phyloP scores from a whole-genome alignment of 1,284 basidiomycete species.

The Ganoderma sinense region DNA sequence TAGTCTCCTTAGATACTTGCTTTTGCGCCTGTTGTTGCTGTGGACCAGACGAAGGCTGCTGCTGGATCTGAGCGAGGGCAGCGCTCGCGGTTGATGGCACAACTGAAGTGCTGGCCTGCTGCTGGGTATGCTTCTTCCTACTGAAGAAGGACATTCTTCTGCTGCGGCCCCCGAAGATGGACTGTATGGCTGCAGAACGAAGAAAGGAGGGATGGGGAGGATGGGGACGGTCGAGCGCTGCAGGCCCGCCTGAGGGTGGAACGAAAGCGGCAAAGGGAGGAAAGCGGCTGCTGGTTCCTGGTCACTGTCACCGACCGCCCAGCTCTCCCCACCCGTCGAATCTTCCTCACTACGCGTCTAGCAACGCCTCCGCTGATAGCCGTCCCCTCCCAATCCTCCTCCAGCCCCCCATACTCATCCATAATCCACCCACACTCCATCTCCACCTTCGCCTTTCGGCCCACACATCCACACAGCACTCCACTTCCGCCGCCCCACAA shows the following conservation, averaged over 20 bases:
- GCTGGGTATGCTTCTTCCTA: slow-evolving; percentile 73
- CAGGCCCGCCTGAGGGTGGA: slow-evolving; percentile 38
- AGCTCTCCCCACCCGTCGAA: not conserved
- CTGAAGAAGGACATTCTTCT: slow-evolving; percentile 91
- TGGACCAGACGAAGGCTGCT: slow-evolving; percentile 33
- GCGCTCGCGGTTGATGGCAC: slow-evolving; percentile 64
- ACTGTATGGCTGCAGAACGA: slow-evolving; percentile 58
- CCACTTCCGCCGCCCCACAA: not conserved
- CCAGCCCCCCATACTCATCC: not conserved
- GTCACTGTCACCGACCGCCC: not conserved
- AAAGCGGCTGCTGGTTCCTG: slow-evolving; percentile 22
- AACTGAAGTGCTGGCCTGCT: slow-evolving; percentile 53
- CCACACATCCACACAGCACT: not conserved
- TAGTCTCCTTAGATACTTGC: slow-evolving; percentile 40
- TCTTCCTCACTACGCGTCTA: slow-evolving; percentile 29
- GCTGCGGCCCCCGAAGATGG: slow-evolving; percentile 58
- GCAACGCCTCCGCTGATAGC: slow-evolving; percentile 36
- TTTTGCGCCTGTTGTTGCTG: slow-evolving; percentile 40
- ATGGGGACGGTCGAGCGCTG: slow-evolving; percentile 30
- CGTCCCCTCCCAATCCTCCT: slow-evolving; percentile 17
- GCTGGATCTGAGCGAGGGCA: slow-evolving; percentile 57
- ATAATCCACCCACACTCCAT: not conserved
- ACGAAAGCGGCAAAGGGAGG: slow-evolving; percentile 30
- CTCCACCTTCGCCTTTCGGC: not conserved
- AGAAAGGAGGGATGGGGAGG: slow-evolving; percentile 18